Conservation (phyloP, 495 filamentous ascomycete species). For the Entonaema liquescens region DNA sequence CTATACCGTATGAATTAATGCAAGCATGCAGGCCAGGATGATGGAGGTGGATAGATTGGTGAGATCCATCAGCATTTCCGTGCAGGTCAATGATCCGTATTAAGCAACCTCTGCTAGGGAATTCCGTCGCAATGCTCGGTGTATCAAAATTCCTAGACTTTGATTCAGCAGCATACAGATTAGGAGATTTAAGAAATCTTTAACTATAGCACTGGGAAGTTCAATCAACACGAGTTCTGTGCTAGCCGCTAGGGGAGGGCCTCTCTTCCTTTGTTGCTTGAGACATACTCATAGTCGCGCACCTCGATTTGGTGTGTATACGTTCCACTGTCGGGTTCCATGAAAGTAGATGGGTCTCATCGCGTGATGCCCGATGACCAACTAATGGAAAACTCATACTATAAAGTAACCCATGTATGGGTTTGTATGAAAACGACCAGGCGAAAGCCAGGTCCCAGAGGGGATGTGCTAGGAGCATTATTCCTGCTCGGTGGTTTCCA, state of each 20-base stretch:
- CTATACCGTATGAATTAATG: constrained; percentile 12
- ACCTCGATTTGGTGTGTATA: not conserved
- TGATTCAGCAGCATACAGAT: not conserved
- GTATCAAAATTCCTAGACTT: not conserved
- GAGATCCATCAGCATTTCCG: not conserved
- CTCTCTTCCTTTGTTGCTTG: not conserved
- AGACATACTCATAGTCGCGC: constrained; percentile 5
- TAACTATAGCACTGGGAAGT: not conserved
- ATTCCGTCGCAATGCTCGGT: not conserved
- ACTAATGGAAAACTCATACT: not conserved
- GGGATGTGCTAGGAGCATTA: not conserved
- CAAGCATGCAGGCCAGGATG: constrained; percentile 13
- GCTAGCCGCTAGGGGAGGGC: not conserved
- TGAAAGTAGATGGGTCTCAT: constrained; percentile 4
- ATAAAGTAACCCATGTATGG: not conserved
- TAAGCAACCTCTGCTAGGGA: not conserved
- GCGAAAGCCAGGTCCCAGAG: not conserved
- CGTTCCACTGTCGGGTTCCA: not conserved
- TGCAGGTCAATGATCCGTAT: constrained; percentile 6
- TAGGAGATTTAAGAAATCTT: not conserved
- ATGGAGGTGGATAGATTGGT: constrained; percentile 5
- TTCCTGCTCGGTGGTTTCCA: not conserved
- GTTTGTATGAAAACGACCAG: not conserved
- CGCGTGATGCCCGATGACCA: not conserved
- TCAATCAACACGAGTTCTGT: not conserved